Conservation (phyloP, 2,329 filamentous ascomycete species). For the Fusarium multiceps region DNA sequence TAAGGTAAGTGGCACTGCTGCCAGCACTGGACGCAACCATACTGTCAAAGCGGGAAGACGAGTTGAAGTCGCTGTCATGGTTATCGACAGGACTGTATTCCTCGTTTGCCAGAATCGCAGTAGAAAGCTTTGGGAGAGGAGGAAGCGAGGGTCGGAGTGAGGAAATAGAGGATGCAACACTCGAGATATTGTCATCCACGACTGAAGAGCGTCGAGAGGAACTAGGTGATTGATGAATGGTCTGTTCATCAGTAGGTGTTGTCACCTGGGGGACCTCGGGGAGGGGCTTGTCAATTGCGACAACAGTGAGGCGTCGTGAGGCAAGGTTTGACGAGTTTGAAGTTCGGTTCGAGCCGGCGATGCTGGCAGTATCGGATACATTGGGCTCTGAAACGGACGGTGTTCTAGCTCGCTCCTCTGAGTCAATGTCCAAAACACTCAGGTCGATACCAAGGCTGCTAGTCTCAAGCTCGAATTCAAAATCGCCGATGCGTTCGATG, state of each 20-base stretch:
- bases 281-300: slow-evolving; percentile 73
- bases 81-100: slow-evolving; percentile 62
- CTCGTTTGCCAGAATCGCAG: slow-evolving; percentile 59
- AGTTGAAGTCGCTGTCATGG: slow-evolving; percentile 63
- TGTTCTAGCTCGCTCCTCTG: slow-evolving; percentile 49
- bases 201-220: slow-evolving; percentile 58
- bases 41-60: slow-evolving; percentile 71
- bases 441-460: slow-evolving; percentile 67
- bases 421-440: slow-evolving; percentile 59
- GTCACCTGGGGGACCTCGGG: slow-evolving; percentile 71
- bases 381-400: slow-evolving; percentile 51
- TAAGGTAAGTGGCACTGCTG: slow-evolving; percentile 81
- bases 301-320: slow-evolving; percentile 53
- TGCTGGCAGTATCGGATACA: slow-evolving; percentile 50
- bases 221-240: slow-evolving; percentile 50
- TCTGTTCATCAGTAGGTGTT: slow-evolving; percentile 50
- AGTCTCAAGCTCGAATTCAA: slow-evolving; percentile 81
- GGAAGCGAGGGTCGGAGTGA: slow-evolving; percentile 63
- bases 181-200: slow-evolving; percentile 56
- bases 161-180: slow-evolving; percentile 59
- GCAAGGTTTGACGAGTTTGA: slow-evolving; percentile 53
- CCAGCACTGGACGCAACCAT: slow-evolving; percentile 80
- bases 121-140: slow-evolving; percentile 68
- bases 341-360: slow-evolving; percentile 54
- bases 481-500: slow-evolving; percentile 90